Evolutionary conservation across 2,329 filamentous ascomycete species (phyloP).

Genomic region (Coleophoma cylindrospora): DNA sequence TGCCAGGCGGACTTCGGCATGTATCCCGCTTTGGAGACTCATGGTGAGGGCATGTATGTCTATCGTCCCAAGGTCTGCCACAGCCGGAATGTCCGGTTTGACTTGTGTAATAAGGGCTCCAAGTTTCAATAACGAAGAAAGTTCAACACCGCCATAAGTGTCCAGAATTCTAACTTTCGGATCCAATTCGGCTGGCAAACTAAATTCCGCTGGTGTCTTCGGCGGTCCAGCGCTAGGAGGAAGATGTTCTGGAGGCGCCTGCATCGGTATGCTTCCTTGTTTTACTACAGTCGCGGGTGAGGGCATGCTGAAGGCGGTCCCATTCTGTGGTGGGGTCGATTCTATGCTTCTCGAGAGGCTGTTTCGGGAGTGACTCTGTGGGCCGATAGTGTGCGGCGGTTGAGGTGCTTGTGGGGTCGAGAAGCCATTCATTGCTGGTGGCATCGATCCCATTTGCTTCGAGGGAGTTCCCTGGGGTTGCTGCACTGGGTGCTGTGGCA

Average conservation of each 20-base stretch:
- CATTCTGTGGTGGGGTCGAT: slow-evolving; percentile 25
- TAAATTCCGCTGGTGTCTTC: slow-evolving; percentile 13
- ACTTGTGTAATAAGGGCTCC: slow-evolving; percentile 54
- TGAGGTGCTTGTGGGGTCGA: slow-evolving; percentile 39
- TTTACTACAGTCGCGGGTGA: slow-evolving; percentile 36
- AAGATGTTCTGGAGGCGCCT: slow-evolving; percentile 19
- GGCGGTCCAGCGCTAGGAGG: slow-evolving; percentile 1
- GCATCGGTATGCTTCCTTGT: slow-evolving; percentile 15
- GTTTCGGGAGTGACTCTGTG: slow-evolving; percentile 41
- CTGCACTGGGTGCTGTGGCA: slow-evolving; percentile 38
- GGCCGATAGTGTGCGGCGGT: slow-evolving; percentile 30
- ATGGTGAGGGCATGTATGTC: slow-evolving; percentile 87
- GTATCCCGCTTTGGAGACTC: slow-evolving; percentile 84
- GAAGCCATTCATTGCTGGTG: slow-evolving; percentile 43
- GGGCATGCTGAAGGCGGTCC: slow-evolving; percentile 36
- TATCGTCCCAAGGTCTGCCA: slow-evolving; percentile 78
- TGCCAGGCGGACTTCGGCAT: slow-evolving; percentile 83
- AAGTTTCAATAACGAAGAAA: slow-evolving; percentile 58
- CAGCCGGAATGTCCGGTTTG: slow-evolving; percentile 69
- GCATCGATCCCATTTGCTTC: slow-evolving; percentile 36
- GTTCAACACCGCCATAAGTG: slow-evolving; percentile 67
- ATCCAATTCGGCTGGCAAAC: slow-evolving; percentile 36
- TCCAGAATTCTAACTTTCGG: slow-evolving; percentile 50
- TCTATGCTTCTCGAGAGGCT: slow-evolving; percentile 49
- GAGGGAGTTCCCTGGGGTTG: slow-evolving; percentile 38